These are phyloP conservation scores for Tausonia pullulans DNA, from an alignment of 1,284 basidiomycete species.

Conservation along the genomic window DNA sequence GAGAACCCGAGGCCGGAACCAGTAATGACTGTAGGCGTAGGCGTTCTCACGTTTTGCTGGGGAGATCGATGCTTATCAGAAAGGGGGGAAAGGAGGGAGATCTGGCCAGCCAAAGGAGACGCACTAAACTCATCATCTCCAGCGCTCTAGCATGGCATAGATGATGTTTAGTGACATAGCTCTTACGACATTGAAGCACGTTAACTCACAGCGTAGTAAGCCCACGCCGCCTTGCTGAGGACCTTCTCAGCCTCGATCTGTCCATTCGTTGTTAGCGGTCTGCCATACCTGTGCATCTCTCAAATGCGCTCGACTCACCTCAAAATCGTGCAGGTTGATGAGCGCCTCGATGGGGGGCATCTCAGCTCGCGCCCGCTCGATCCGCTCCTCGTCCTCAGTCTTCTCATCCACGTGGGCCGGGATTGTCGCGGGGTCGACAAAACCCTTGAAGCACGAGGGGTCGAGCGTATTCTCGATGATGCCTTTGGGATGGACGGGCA, in stretches of 20 bases:
- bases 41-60: conserved; percentile 36
- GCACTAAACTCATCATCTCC: conserved; percentile 42
- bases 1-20: conserved; percentile 41
- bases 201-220: conserved; percentile 37
- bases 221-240: conserved; percentile 41
- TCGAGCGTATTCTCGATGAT: conserved; percentile 33
- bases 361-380: conserved; percentile 49
- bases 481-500: conserved; percentile 38
- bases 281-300: background rate
- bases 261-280: background rate
- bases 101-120: conserved; percentile 17
- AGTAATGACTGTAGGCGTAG: conserved; percentile 41
- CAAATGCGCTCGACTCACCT: conserved; percentile 19
- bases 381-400: conserved; percentile 60
- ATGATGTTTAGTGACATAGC: too few species aligned
- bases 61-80: too few species aligned
- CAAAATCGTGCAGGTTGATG: conserved; percentile 61
- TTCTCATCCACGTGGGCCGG: conserved; percentile 37
- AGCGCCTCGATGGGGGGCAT: conserved; percentile 55
- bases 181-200: too few species aligned
- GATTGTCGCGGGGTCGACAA: conserved; percentile 47
- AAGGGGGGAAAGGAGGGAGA: background rate
- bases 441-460: conserved; percentile 56
- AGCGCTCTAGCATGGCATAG: conserved; percentile 11
- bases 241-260: conserved; percentile 31